A percentile compares a stretch with the other conserved stretches of the same genome.
phyloP scores from a whole-genome alignment of 495 filamentous ascomycete species.

The Bryoglossum gracile region DNA sequence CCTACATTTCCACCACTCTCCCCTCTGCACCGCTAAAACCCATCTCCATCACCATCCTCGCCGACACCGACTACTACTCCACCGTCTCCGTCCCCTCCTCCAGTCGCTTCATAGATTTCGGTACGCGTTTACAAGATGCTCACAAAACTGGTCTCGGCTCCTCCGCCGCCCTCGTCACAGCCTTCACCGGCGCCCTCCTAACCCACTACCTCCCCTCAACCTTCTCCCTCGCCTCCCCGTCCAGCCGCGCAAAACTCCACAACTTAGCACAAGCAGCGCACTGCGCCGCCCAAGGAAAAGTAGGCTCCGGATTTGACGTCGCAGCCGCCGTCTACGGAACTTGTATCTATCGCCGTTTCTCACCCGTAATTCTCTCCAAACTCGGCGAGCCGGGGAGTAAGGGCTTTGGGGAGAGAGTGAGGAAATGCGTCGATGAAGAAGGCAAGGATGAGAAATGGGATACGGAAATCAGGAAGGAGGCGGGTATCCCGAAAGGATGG shows the following conservation, averaged over 20 bases:
- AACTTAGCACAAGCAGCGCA: conserved; percentile 91
- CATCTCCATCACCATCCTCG: conserved; percentile 75
- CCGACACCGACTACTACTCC: conserved; percentile 96
- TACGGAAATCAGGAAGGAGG: conserved; percentile 57
- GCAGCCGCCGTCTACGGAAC: conserved; percentile 87
- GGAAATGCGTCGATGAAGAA: conserved; percentile 54
- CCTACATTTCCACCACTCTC: conserved; percentile 58
- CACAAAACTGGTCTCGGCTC: conserved; percentile 97
- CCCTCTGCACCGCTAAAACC: conserved; percentile 54
- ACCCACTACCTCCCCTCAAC: conserved; percentile 65
- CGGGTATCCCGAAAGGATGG: conserved; percentile 55
- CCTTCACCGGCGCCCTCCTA: conserved; percentile 75
- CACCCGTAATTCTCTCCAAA: conserved; percentile 59
- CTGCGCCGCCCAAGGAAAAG: conserved; percentile 93
- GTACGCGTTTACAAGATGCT: conserved; percentile 64
- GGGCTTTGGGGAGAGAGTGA: conserved; percentile 60
- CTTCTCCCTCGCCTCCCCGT: conserved; percentile 40
- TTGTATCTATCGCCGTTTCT: conserved; percentile 86
- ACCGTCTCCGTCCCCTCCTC: conserved; percentile 40
- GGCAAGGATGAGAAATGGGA: conserved; percentile 60
- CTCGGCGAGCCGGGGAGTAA: conserved; percentile 55
- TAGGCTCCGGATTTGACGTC: conserved; percentile 96
- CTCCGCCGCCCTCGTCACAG: conserved; percentile 89
- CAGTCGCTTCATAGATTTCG: conserved; percentile 66
- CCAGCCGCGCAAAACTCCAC: conserved; percentile 53